Conservation (phyloP, 75 land plant species). For the Isoetes taiwanensis region DNA sequence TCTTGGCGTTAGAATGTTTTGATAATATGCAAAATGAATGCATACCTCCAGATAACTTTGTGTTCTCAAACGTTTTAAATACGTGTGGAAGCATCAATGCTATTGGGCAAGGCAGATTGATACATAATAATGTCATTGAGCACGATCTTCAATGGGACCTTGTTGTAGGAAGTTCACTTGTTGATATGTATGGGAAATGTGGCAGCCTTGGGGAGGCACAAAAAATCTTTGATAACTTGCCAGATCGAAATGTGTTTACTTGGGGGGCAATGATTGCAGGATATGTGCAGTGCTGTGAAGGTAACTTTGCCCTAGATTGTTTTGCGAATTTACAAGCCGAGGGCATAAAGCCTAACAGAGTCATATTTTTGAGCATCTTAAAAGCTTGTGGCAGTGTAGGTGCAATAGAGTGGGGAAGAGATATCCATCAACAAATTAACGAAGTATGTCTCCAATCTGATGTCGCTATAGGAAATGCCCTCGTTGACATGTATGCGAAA, state of each 20-base stretch:
- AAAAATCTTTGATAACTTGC: neutral
- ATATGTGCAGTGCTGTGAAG: neutral
- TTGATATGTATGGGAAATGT: constrained; percentile 1
- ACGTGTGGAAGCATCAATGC: constrained; percentile 5
- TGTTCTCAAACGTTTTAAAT: constrained; percentile 34
- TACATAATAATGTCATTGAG: neutral
- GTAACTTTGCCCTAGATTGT: neutral
- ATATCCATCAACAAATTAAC: neutral
- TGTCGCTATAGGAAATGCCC: neutral
- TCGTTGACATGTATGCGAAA: constrained; percentile 2
- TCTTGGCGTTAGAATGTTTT: constrained; percentile 28
- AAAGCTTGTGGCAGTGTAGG: neutral
- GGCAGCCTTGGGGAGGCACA: neutral
- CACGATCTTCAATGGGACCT: neutral
- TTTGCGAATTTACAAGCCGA: neutral
- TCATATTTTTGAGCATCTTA: neutral
- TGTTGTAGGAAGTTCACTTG: neutral
- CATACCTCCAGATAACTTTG: constrained; percentile 33
- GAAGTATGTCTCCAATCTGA: neutral
- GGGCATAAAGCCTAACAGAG: neutral
- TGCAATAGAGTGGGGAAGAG: neutral
- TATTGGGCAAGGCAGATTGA: neutral
- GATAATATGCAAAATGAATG: constrained; percentile 30
- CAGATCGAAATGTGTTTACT: neutral
- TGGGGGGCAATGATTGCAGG: neutral